These are phyloP conservation scores for Lactarius hengduanensis DNA, from an alignment of 768 basidiomycete species.

Conservation along the genomic window DNA sequence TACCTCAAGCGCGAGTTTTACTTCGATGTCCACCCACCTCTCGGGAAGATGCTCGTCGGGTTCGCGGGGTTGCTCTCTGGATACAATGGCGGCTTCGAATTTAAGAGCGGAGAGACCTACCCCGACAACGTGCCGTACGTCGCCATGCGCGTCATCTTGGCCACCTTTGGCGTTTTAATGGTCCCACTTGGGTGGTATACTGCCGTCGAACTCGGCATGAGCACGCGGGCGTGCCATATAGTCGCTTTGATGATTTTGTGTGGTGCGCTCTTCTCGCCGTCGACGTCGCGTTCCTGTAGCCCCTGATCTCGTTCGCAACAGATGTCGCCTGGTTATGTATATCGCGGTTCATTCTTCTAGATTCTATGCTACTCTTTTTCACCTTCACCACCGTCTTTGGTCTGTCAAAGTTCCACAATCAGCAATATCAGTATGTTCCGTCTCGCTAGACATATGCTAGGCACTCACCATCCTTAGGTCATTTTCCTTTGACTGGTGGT, in stretches of 20 bases:
- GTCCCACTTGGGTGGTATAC: slow-evolving; percentile 98
- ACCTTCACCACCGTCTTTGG: slow-evolving; percentile 96
- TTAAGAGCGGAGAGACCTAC: slow-evolving; percentile 88
- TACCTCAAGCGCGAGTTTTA: slow-evolving; percentile 99
- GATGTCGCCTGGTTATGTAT: slow-evolving; percentile 97
- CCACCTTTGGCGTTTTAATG: slow-evolving; percentile 91
- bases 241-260: slow-evolving; percentile 92
- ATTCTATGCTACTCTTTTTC: slow-evolving; percentile 99
- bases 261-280: slow-evolving; percentile 48
- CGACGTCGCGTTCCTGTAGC: not conserved
- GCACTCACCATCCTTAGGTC: slow-evolving; percentile 49
- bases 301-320: slow-evolving; percentile 34
- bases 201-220: slow-evolving; percentile 91
- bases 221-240: slow-evolving; percentile 82
- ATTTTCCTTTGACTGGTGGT: slow-evolving; percentile 97
- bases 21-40: slow-evolving; percentile 97
- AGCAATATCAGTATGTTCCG: slow-evolving; percentile 80
- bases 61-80: slow-evolving; percentile 88
- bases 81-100: slow-evolving; percentile 90
- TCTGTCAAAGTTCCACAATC: slow-evolving; percentile 94
- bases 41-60: slow-evolving; percentile 99
- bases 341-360: slow-evolving; percentile 94
- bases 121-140: slow-evolving; percentile 85
- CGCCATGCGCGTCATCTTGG: slow-evolving; percentile 93
- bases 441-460: not conserved